A percentile compares a stretch with the other conserved stretches of the same genome.
Conservation (phyloP, 202 grass and related monocot species). For the Carex arenaria region DNA sequence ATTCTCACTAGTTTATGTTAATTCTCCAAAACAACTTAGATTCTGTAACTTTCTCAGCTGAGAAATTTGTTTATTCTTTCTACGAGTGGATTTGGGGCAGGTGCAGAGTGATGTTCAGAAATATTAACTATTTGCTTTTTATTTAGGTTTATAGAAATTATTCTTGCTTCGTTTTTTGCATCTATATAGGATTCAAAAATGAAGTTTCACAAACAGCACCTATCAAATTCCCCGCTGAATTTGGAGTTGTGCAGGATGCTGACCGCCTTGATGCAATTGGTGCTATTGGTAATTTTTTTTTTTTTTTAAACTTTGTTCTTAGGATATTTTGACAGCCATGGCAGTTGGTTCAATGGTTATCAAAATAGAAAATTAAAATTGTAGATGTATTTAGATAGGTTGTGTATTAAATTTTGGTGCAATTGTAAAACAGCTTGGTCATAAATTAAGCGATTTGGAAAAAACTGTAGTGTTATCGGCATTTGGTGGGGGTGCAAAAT, state of each 20-base stretch:
- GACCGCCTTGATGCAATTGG: slow-evolving; percentile 89
- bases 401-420: not conserved
- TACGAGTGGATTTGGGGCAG: not conserved
- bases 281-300: slow-evolving; percentile 57
- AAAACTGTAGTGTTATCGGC: not conserved
- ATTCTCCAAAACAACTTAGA: not conserved
- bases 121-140: not conserved
- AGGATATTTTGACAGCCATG: not conserved
- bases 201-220: slow-evolving; percentile 51
- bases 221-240: slow-evolving; percentile 46
- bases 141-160: not conserved
- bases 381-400: not conserved
- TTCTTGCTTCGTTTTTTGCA: not conserved
- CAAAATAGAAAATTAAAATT: not conserved
- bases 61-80: not conserved
- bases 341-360: not conserved
- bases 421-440: not conserved
- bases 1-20: not conserved
- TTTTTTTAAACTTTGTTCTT: not conserved
- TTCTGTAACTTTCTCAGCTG: not conserved
- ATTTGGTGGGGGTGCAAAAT: no score
- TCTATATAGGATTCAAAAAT: slow-evolving; percentile 68
- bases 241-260: slow-evolving; percentile 91
- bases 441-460: not conserved
- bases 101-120: not conserved